These are phyloP conservation scores for Amauroascus niger DNA, from an alignment of 2,329 filamentous ascomycete genomes.

Conservation along the genomic window DNA sequence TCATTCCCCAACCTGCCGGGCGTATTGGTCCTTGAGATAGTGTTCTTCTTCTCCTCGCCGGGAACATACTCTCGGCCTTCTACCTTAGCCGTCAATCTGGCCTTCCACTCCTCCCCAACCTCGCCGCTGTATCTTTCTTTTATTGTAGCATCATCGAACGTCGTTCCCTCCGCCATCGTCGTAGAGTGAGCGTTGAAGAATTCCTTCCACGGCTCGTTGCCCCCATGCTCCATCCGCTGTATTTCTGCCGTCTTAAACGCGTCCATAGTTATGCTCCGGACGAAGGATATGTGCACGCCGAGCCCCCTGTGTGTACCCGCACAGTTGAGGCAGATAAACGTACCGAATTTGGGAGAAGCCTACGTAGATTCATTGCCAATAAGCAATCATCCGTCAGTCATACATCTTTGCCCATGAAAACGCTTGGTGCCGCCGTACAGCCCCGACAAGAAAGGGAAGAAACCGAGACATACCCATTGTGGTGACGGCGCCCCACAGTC, in stretches of 20 bases:
- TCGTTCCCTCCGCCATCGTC: slow-evolving; percentile 56
- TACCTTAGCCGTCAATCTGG: slow-evolving; percentile 74
- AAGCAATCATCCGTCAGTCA: background rate
- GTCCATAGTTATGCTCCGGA: slow-evolving; percentile 96
- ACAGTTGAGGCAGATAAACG: slow-evolving; percentile 96
- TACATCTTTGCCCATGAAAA: no score
- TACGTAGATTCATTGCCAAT: slow-evolving; percentile 24
- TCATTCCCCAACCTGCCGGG: slow-evolving; percentile 21
- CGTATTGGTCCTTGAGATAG: slow-evolving; percentile 31
- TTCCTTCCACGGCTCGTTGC: slow-evolving; percentile 74
- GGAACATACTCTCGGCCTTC: slow-evolving; percentile 80
- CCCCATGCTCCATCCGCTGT: slow-evolving; percentile 83
- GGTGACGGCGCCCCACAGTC: slow-evolving; percentile 93
- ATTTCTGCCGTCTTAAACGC: slow-evolving; percentile 92
- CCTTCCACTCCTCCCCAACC: slow-evolving; percentile 91
- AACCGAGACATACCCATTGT: slow-evolving; percentile 63
- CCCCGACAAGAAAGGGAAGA: background rate
- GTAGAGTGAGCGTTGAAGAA: slow-evolving; percentile 72
- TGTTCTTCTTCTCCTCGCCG: slow-evolving; percentile 48
- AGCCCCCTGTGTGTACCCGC: slow-evolving; percentile 89
- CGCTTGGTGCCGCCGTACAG: background rate
- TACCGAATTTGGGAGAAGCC: slow-evolving; percentile 87
- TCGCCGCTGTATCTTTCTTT: slow-evolving; percentile 83
- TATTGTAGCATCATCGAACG: slow-evolving; percentile 81
- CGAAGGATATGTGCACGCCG: slow-evolving; percentile 96